phyloP scores from a whole-genome alignment of 805 yeast species.

The Scheffersomyces ergatensis region DNA sequence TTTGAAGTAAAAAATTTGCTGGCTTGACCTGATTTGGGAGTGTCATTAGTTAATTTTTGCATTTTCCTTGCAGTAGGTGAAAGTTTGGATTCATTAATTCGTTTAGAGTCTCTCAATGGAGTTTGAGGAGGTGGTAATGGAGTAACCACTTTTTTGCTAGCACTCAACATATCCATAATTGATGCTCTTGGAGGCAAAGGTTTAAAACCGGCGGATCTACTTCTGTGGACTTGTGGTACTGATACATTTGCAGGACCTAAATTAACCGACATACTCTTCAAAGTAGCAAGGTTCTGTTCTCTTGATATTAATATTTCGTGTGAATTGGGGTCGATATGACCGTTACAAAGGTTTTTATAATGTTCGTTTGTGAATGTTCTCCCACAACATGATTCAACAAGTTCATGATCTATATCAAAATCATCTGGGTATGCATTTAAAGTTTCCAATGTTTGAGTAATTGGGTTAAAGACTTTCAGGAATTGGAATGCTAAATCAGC shows the following conservation, averaged over 20 bases:
- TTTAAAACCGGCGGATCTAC: not conserved
- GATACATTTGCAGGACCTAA: not conserved
- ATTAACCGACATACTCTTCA: constrained; percentile 17
- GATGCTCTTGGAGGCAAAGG: not conserved
- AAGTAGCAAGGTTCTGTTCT: constrained; percentile 32
- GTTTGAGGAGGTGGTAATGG: not conserved
- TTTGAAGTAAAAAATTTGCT: constrained; percentile 6
- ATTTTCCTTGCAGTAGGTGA: constrained; percentile 14
- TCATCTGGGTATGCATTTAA: constrained; percentile 54
- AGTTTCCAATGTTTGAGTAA: constrained; percentile 44
- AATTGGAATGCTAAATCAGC: constrained; percentile 81
- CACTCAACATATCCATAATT: not conserved
- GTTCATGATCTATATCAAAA: constrained; percentile 40
- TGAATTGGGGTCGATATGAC: constrained; percentile 64
- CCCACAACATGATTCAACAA: constrained; percentile 46
- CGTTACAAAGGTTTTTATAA: constrained; percentile 60
- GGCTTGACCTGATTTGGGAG: constrained; percentile 1
- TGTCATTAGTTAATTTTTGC: constrained; percentile 1
- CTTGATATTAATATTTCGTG: constrained; percentile 46
- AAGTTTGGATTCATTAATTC: constrained; percentile 2
- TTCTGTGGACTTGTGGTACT: not conserved
- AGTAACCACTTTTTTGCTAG: not conserved
- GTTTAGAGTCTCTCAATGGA: not conserved
- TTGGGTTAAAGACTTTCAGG: constrained; percentile 84
- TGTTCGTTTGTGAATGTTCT: constrained; percentile 38